These are phyloP conservation scores for Asterophora lycoperdoides DNA, from an alignment of 768 basidiomycete species.

Conservation along the genomic window DNA sequence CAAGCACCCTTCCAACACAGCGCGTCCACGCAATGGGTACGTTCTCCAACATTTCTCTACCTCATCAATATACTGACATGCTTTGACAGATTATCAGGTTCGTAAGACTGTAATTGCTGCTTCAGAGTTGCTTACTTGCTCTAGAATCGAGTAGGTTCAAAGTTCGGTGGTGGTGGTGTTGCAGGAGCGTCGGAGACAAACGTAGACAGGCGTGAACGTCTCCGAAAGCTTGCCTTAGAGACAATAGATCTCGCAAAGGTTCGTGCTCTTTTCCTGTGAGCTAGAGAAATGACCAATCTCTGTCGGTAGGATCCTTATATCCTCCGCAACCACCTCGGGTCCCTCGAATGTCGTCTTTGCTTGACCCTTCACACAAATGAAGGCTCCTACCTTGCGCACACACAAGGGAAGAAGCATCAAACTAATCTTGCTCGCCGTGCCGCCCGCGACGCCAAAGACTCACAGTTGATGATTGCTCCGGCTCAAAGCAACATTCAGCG, in stretches of 20 bases:
- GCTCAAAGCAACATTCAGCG: conserved; percentile 75
- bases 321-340: conserved; percentile 96
- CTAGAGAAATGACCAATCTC: conserved; percentile 10
- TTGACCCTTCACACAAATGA: conserved; percentile 99
- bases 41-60: conserved; percentile 12
- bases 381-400: conserved; percentile 97
- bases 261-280: conserved; percentile 15
- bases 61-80: conserved; percentile 5
- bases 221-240: conserved; percentile 92
- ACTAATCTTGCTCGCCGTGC: conserved; percentile 97
- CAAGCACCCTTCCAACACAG: not conserved
- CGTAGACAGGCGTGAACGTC: conserved; percentile 90
- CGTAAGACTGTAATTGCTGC: conserved; percentile 8
- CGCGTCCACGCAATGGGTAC: conserved; percentile 30
- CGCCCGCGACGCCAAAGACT: conserved; percentile 95
- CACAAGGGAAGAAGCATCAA: conserved; percentile 99
- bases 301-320: conserved; percentile 89
- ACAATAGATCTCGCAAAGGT: conserved; percentile 98
- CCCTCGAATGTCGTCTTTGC: conserved; percentile 96
- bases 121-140: conserved; percentile 12
- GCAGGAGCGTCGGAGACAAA: conserved; percentile 94
- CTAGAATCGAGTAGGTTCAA: conserved; percentile 94
- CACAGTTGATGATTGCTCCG: conserved; percentile 84
- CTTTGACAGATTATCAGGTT: conserved; percentile 63
- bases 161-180: conserved; percentile 94